phyloP scores from a whole-genome alignment of 78 protist genomes.

The Chrysochromulina tobinii region DNA sequence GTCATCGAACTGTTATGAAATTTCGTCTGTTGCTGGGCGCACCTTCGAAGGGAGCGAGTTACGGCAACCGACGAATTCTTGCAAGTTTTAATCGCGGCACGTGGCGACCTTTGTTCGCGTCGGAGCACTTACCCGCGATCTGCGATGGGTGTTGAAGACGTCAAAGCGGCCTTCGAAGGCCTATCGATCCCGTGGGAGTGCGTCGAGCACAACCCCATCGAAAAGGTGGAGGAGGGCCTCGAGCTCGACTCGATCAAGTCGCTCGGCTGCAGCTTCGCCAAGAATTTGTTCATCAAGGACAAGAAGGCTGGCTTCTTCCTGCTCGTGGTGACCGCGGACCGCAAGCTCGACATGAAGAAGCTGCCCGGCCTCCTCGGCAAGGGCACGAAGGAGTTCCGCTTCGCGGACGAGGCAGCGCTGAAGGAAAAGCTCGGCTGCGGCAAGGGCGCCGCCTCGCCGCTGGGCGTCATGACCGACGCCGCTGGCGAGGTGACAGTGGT shows the following conservation, averaged over 20 bases:
- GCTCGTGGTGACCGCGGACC: not conserved
- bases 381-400: not conserved
- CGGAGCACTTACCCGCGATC: too few relatives aligned
- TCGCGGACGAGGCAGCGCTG: not conserved
- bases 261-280: not conserved
- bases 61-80: too few relatives aligned
- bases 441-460: constrained; percentile 8
- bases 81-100: too few relatives aligned
- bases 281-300: not conserved
- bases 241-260: not conserved
- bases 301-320: not conserved
- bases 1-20: too few relatives aligned
- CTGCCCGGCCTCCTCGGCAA: not conserved
- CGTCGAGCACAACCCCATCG: not conserved
- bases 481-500: not conserved
- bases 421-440: not conserved
- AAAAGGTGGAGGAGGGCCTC: not conserved
- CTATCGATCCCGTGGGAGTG: too few relatives aligned
- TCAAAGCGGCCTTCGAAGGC: too few relatives aligned
- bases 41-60: too few relatives aligned
- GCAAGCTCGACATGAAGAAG: not conserved
- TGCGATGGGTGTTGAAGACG: too few relatives aligned
- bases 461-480: not conserved
- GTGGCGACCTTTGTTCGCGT: too few relatives aligned
- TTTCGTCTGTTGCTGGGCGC: too few relatives aligned